Evolutionary conservation across 2,329 filamentous ascomycete genomes (phyloP).

Genomic region (Chrysosporium queenslandicum): DNA sequence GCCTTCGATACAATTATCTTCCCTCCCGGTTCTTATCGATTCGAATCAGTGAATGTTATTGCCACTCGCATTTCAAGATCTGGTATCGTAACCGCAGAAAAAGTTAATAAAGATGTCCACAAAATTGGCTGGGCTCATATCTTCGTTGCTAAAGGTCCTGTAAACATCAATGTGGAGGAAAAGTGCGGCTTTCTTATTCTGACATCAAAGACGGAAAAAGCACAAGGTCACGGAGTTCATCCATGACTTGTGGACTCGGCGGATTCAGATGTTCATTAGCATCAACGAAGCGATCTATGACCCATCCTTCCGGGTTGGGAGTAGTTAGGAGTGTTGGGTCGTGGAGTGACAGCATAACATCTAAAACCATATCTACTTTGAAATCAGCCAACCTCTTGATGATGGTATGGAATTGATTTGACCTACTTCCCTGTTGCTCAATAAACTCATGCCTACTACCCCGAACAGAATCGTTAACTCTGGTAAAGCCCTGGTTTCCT

Average conservation of each 20-base stretch:
- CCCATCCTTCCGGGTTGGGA: background rate
- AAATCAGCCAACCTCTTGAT: no score
- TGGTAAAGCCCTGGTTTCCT: no score
- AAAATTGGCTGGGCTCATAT: background rate
- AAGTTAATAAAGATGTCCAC: background rate
- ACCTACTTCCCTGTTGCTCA: no score
- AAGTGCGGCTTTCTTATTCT: background rate
- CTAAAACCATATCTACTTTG: no score
- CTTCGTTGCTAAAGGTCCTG: background rate
- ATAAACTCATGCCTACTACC: no score
- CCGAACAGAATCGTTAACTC: no score
- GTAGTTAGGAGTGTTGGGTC: background rate
- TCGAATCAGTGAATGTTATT: constrained; percentile 5
- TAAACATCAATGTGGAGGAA: background rate
- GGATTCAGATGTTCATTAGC: background rate
- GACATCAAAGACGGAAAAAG: background rate
- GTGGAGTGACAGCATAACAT: background rate
- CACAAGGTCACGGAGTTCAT: background rate
- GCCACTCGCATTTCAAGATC: background rate
- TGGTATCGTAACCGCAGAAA: background rate
- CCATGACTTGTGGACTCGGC: background rate
- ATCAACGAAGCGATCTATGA: background rate
- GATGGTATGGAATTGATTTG: no score
- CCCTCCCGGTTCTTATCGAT: background rate
- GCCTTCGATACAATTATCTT: background rate